phyloP scores from a whole-genome alignment of 352 stramenopile species.

The Phytophthora sansomeana region DNA sequence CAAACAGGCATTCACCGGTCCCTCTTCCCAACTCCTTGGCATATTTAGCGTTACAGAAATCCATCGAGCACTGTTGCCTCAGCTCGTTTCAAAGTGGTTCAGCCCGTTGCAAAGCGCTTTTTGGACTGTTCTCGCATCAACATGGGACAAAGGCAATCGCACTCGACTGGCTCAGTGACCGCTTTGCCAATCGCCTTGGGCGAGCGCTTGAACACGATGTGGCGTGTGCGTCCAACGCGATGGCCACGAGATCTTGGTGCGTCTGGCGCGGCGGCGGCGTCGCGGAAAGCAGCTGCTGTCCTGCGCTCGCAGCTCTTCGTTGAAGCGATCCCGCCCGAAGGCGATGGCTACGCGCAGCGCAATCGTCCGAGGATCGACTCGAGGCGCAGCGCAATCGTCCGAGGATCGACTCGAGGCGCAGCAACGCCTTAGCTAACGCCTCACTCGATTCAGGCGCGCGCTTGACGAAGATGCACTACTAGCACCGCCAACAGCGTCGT shows the following conservation, averaged over 20 bases:
- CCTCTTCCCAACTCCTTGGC: too few relatives aligned
- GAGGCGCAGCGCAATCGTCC: too few relatives aligned
- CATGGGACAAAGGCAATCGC: constrained; percentile 42
- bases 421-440: constrained; percentile 27
- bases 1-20: too few relatives aligned
- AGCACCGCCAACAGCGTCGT: constrained; percentile 11
- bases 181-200: constrained; percentile 20
- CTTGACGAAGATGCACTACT: constrained; percentile 1
- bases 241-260: constrained; percentile 22
- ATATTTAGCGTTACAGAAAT: too few relatives aligned
- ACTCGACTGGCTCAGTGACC: constrained; percentile 10
- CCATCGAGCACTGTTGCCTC: too few relatives aligned
- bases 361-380: not conserved
- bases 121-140: too few relatives aligned
- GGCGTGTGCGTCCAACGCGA: constrained; percentile 11
- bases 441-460: constrained; percentile 3
- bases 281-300: constrained; percentile 40
- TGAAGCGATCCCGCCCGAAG: constrained; percentile 31
- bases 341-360: constrained; percentile 24
- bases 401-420: constrained; percentile 6
- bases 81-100: too few relatives aligned
- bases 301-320: constrained; percentile 16
- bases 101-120: too few relatives aligned
- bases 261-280: constrained; percentile 30
- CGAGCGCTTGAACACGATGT: constrained; percentile 24